Evolutionary conservation across 495 filamentous ascomycete species (phyloP), one percentile per base, ranked within the genome.

Genomic region (Aspergillus wentii): DNA sequence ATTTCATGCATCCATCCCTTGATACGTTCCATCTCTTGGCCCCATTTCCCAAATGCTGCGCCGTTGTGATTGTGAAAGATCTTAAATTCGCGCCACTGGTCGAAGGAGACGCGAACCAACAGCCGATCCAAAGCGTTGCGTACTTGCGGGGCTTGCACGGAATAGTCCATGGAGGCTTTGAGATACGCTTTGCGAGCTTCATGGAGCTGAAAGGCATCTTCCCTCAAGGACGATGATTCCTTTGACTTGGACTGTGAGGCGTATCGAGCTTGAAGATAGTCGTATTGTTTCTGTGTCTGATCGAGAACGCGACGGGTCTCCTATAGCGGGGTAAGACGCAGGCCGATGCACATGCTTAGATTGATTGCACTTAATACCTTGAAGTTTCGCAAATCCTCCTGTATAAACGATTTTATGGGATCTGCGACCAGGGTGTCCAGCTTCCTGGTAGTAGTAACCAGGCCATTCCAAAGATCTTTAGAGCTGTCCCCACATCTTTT

Each of bases 201-300:
- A 46, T 95, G 92, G 23, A 98, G 80, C 57, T 92, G 83, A 52
- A 97, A 98, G 0, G 94, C 91, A 61, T 98, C 92, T 59, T 98
- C 92, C 32, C 94, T 72, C 35, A 98, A 68, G 1, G 87, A 75
- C 9, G 88, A 94, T 5, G 89, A 77, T 57, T 98, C 92, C 62
- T 96, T 97, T 3, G 87, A 83, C 63, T 95, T 98, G 20, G 81
- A 83, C 61, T 95, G 91, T 4, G 72, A 67, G 3, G 84, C 72
- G 54, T 94, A 96, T 30, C 89, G 76, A 20, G 87, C 74, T 28
- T 94, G 71, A 8, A 86, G 73, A 21, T 73, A 74, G 51, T 98
- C 92, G 47, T 87, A 91, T 10, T 75, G 69, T 59, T 86, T 88
- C 55, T 98, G 94, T 1, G 83, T 66, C n/a, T 78, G 66, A 32